These are phyloP conservation scores for Coemansia sp. DNA, from an alignment of 192 early-diverging fungal species.

Conservation along the genomic window DNA sequence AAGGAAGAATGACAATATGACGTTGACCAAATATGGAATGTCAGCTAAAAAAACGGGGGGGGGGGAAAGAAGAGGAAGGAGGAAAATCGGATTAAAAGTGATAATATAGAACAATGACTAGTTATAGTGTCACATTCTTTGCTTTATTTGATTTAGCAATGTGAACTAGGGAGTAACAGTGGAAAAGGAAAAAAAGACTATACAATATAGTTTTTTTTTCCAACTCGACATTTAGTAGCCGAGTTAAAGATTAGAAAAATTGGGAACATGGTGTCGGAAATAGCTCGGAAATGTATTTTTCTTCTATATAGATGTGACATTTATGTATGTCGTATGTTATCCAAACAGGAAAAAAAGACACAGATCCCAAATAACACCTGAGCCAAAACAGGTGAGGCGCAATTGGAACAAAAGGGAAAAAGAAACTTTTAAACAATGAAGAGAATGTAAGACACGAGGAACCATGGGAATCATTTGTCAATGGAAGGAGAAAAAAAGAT, in stretches of 20 bases:
- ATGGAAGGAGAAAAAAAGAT: neutral
- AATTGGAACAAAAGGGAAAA: neutral
- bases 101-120: neutral
- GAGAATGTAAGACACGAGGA: neutral
- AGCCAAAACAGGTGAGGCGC: neutral
- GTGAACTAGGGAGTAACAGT: neutral
- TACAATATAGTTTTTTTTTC: too few relatives aligned
- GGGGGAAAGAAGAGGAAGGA: neutral
- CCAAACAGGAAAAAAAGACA: neutral
- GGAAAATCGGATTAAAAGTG: neutral
- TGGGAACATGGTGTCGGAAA: neutral
- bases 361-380: neutral
- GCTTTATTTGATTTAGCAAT: neutral
- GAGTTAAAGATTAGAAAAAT: neutral
- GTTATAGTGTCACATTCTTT: constrained; percentile 6
- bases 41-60: neutral
- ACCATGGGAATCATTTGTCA: constrained; percentile 7
- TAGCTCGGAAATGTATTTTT: neutral
- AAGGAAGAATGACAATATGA: neutral
- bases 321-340: constrained; percentile 1
- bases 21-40: neutral
- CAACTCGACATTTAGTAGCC: too few relatives aligned
- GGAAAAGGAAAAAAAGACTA: too few relatives aligned
- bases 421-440: neutral
- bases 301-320: constrained; percentile 2